Base-by-base conservation (phyloP, 306 rosid species). In the Prunus dulcis region DNA sequence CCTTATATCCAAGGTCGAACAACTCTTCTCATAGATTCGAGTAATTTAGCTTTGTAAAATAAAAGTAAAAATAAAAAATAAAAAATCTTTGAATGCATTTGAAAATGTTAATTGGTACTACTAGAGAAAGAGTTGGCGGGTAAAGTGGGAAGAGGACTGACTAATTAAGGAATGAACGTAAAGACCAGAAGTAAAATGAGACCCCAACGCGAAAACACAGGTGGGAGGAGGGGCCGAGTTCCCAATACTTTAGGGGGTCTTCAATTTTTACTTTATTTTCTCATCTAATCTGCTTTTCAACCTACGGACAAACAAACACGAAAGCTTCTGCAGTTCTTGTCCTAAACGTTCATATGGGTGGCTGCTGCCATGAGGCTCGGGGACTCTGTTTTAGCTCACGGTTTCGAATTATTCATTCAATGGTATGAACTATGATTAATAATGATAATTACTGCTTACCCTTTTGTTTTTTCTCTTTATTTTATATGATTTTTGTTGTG, bases 191-290 rank as follows among this genome's bases (percentile, higher is more conserved):
- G 43, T 1, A 38, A 38, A 38, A 38, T 38, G 43, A 38, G 43
- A 38, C 46, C 56, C 56, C 43, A 43, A 25, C 11, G 69, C 60
- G 69, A 30, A 73, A 73, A 73, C 77, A 46, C 3, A 19, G 69
- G 7, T 8, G 58, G n/a, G 10, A 7, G 22, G 20, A n/a, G 43
- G 5, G 76, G 55, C 18, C 5, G 76, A 57, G 32, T 72, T 20
- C 67, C 76, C 61, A 34, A n/a, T 72, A 38, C 22, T 57, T 53
- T 22, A 53, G 32, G 25, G 15, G 14, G n/a, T 13, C 4, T 25
- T 23, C 4, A 60, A 6, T 63, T 63, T 12, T 60, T 60, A 60
- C 30, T 41, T 49, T 0, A 15, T 72, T 62, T 11, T 19, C 5
- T 47, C 30, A 45, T 12, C 23, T 58, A 27, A 22, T 60, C 7